These are phyloP conservation scores for Scenedesmus sp. DNA, from an alignment of 163 green algal species.

Conservation along the genomic window DNA sequence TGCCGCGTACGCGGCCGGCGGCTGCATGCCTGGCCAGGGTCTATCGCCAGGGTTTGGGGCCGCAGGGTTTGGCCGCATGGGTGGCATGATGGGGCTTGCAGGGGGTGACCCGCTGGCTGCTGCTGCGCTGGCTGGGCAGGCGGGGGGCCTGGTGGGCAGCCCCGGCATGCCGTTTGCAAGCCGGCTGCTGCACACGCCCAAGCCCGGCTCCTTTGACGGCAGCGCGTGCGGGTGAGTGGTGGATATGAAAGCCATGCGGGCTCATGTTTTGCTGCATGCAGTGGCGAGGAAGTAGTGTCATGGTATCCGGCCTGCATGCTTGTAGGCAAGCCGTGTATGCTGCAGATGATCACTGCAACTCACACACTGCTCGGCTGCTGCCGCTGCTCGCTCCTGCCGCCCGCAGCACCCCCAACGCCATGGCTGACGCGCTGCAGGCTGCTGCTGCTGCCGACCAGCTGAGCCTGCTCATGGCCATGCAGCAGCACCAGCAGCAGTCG, in stretches of 20 bases:
- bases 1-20: not conserved
- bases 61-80: not conserved
- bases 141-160: not conserved
- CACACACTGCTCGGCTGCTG: not conserved
- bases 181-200: not conserved
- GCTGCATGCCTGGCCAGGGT: not conserved
- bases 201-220: slow-evolving; percentile 10
- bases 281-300: not conserved
- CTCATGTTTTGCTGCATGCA: not conserved
- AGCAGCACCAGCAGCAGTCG: slow-evolving; percentile 31
- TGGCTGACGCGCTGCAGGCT: slow-evolving; percentile 23
- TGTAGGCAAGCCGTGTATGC: not conserved
- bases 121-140: not conserved
- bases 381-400: not conserved
- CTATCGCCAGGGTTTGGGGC: not conserved
- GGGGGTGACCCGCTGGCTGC: not conserved
- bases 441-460: slow-evolving; percentile 10
- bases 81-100: slow-evolving; percentile 22
- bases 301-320: not conserved
- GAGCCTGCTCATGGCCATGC: slow-evolving; percentile 17
- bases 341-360: too few species aligned
- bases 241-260: not conserved
- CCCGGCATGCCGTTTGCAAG: slow-evolving; percentile 1
- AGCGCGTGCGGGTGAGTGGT: slow-evolving; percentile 11
- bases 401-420: slow-evolving; percentile 1